Base-by-base conservation (phyloP, 768 basidiomycete species). In the Lactifluus volemus region DNA sequence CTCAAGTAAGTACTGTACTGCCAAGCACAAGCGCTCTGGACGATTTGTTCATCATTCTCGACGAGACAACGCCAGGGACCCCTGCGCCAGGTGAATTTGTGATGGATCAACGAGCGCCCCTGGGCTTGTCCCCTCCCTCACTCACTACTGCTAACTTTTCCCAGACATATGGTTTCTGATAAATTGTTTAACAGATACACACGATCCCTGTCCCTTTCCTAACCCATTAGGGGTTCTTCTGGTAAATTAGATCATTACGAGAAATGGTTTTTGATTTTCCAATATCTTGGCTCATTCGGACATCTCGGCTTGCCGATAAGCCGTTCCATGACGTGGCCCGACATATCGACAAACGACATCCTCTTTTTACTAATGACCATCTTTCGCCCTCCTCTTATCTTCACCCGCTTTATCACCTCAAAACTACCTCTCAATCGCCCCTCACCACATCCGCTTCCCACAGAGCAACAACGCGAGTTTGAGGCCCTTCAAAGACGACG, bases 381-480 rank as follows among this genome's bases (percentile, higher is more conserved):
- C 32, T 9, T 34, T 34, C 32, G 32, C 5, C 32, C 32, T 9
- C 6, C 9, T 34, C 6, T 34, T 9, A 5, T 34, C 38, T 38
- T 57, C 15, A 34, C n/a, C 2, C 58, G 55, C 14, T 30, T 49
- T 12, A 72, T 53, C 49, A 68, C 72, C 12, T 68, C 79, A 9
- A 72, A 67, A 17, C 61, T 63, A 21, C 69, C 68, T 0, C 70
- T 85, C 30, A 78, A 76, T 53, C 79, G 83, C 0, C 92, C 92
- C 0, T 74, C 83, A 0, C 93, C 93, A 0, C 88, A 86, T 2
- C 81, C 88, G 0, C 81, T 96, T 14, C 88, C 92, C 1, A 76
- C 76, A 2, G 79, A 82, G 29, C 80, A 90, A 59, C 93, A 96
- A 69, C 83, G 82, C 56, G 90, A 94, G 72, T 95, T 95, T 60